Evolutionary conservation across 352 stramenopile genomes (phyloP).

Genomic region (Phytophthora pseudosyringae): DNA sequence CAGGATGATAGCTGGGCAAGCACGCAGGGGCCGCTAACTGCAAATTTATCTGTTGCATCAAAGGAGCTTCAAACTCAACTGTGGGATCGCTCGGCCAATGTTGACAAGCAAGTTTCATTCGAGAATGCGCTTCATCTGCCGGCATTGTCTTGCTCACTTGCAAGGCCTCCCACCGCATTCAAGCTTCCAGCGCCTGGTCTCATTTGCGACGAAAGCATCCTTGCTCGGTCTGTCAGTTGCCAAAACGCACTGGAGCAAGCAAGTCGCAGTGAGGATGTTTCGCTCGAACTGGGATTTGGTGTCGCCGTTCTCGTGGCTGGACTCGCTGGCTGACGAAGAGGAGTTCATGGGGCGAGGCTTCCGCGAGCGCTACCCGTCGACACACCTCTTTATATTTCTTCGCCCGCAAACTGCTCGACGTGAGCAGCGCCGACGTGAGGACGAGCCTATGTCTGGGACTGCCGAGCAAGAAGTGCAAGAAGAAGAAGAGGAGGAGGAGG

Average conservation of each 20-base stretch:
- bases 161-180: background rate
- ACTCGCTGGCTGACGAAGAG: constrained; percentile 56
- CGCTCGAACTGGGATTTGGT: constrained; percentile 63
- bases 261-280: constrained; percentile 41
- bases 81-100: background rate
- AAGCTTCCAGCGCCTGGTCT: constrained; percentile 22
- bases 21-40: constrained; percentile 10
- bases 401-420: constrained; percentile 2
- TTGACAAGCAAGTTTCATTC: background rate
- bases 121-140: constrained; percentile 5
- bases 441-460: constrained; percentile 27
- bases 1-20: constrained; percentile 9
- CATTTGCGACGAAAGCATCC: constrained; percentile 6
- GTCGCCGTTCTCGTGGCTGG: constrained; percentile 54
- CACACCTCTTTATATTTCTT: constrained; percentile 28
- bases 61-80: constrained; percentile 13
- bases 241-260: constrained; percentile 21
- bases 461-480: constrained; percentile 14
- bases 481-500: constrained; percentile 22
- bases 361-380: constrained; percentile 19
- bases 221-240: constrained; percentile 12
- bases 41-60: constrained; percentile 17
- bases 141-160: background rate
- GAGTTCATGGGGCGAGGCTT: constrained; percentile 46
- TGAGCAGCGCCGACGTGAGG: constrained; percentile 10